A percentile compares a stretch with the other conserved stretches of the same genome.
Conservation (phyloP, 2,329 filamentous ascomycete genomes). For the Botryotinia narcissicola region DNA sequence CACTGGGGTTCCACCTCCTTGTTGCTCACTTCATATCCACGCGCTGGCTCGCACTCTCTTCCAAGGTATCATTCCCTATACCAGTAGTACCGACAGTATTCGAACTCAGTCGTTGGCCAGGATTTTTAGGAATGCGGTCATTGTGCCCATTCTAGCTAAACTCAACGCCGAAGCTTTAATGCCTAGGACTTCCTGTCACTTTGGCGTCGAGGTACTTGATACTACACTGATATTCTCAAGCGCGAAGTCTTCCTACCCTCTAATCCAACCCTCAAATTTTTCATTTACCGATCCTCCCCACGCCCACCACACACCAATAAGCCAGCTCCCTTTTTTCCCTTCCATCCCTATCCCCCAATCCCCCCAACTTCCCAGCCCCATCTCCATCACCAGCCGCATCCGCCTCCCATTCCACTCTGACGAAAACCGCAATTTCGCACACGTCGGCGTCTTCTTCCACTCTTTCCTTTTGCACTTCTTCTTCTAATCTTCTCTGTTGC, state of each 20-base stretch:
- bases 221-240: background rate
- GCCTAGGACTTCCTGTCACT: background rate
- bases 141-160: background rate
- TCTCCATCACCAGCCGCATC: slow-evolving; percentile 60
- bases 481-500: slow-evolving; percentile 57
- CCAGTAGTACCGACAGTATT: background rate
- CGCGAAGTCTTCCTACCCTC: background rate
- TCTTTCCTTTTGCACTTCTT: slow-evolving; percentile 18
- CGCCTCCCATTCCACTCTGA: slow-evolving; percentile 85
- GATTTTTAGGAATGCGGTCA: background rate
- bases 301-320: slow-evolving; percentile 91
- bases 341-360: slow-evolving; percentile 54
- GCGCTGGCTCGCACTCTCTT: too few relatives aligned
- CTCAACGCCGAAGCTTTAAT: too few relatives aligned
- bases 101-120: background rate
- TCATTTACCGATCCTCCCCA: slow-evolving; percentile 66
- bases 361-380: slow-evolving; percentile 37
- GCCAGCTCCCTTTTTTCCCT: slow-evolving; percentile 84
- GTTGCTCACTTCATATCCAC: background rate
- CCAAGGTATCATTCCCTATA: background rate
- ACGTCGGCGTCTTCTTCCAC: slow-evolving; percentile 20
- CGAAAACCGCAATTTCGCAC: slow-evolving; percentile 90
- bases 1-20: background rate
- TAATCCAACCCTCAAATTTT: background rate
- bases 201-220: background rate